A percentile compares a stretch with the other conserved stretches of the same genome.
Evolutionary conservation across 371 early-diverging fungal species (phyloP).

Genomic region (Saksenaea vasiformis): DNA sequence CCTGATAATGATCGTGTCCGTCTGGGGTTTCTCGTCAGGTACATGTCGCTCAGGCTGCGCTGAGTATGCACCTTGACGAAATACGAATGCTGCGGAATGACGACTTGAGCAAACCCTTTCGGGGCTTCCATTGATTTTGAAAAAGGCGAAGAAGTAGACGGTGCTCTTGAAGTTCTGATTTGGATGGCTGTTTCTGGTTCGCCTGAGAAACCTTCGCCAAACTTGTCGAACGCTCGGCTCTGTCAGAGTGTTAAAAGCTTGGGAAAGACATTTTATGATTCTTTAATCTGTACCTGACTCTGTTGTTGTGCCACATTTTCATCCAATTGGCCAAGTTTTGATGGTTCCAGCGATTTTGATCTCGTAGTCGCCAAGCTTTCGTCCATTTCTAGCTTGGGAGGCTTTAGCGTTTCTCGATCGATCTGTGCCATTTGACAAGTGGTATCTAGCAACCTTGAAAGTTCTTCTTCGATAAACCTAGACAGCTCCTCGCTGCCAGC

Average conservation of each 20-base stretch:
- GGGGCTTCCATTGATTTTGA: constrained; percentile 26
- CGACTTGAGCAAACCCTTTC: constrained; percentile 36
- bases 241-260: constrained; percentile 2
- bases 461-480: constrained; percentile 49
- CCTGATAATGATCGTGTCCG: constrained; percentile 10
- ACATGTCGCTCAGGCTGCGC: constrained; percentile 26
- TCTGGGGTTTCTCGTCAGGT: constrained; percentile 18
- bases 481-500: constrained; percentile 52
- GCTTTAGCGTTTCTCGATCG: constrained; percentile 1
- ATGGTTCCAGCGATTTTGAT: background rate
- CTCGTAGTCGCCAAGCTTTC: constrained; percentile 2
- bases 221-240: background rate
- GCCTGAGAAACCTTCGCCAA: background rate
- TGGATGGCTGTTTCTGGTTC: background rate
- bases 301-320: background rate
- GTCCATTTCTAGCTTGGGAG: constrained; percentile 3
- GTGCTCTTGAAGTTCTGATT: background rate
- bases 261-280: constrained; percentile 2
- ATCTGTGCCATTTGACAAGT: constrained; percentile 41
- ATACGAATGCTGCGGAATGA: constrained; percentile 34
- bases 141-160: background rate
- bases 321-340: background rate
- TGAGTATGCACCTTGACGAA: constrained; percentile 42
- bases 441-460: constrained; percentile 33
- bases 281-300: background rate